A percentile compares a stretch with the other conserved stretches of the same genome.
These are phyloP conservation scores for Epichloe festucae DNA, from an alignment of 2,329 filamentous ascomycete genomes.

Conservation along the genomic window DNA sequence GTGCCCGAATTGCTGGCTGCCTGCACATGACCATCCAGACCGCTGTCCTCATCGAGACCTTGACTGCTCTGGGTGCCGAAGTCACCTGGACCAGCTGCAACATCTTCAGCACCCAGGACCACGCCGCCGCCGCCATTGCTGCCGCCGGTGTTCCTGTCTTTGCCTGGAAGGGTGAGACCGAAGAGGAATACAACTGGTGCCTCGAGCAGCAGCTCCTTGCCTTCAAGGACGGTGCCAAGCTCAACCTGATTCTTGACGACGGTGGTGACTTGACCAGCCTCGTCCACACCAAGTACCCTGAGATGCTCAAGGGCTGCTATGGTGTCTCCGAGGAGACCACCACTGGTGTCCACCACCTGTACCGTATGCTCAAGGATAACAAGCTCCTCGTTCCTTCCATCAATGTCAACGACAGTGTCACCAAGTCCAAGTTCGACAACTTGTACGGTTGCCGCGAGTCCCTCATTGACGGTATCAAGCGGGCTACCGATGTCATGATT, in stretches of 20 bases:
- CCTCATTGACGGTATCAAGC: constrained; percentile 98
- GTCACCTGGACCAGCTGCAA: constrained; percentile 99
- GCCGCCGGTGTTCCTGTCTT: constrained; percentile 81
- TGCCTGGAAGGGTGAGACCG: constrained; percentile 78
- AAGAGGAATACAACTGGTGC: constrained; percentile 99
- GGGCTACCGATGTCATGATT: constrained; percentile 99
- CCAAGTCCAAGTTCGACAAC: constrained; percentile 99
- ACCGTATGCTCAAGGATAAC: constrained; percentile 90
- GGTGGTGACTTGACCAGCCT: constrained; percentile 94
- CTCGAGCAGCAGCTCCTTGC: constrained; percentile 93
- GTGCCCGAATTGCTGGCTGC: constrained; percentile 93
- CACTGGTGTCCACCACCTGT: constrained; percentile 98
- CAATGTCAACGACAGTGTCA: constrained; percentile 99
- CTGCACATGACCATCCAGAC: constrained; percentile 99
- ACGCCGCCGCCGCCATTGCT: constrained; percentile 94
- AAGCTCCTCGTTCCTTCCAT: constrained; percentile 86
- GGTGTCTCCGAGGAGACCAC: constrained; percentile 99
- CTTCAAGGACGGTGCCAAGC: constrained; percentile 92
- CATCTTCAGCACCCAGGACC: constrained; percentile 99
- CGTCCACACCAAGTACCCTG: constrained; percentile 96
- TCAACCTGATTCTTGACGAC: constrained; percentile 98
- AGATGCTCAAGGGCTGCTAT: constrained; percentile 96
- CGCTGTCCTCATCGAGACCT: constrained; percentile 96
- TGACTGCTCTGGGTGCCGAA: constrained; percentile 88
- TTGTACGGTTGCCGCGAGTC: constrained; percentile 98